Evolutionary conservation across 345 rosid species (phyloP), one percentile per base, ranked within the genome.

Genomic region (Durio zibethinus): DNA sequence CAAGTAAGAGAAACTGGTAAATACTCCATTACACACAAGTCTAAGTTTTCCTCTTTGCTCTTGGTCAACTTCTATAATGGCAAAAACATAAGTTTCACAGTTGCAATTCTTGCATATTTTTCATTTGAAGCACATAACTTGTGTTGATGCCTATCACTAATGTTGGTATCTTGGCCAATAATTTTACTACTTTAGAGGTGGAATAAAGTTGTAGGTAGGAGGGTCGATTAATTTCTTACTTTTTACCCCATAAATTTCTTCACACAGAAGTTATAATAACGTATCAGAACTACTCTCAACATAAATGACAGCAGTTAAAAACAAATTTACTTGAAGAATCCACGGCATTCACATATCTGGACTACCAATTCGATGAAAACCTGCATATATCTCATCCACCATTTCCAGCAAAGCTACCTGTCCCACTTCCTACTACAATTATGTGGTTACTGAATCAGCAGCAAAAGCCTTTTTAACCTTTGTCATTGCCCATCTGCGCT

Each of bases 1-100:
- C 18, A 82, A 86, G 80, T 80, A 78, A 67, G n/a, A 60, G 43
- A 29, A 73, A 67, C 35, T 42, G 56, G 66, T 3, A 59, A 59
- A 11, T 2, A 29, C 12, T 60, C 14, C 50, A 2, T 12, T 0
- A 18, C 50, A 10, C 0, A 45, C 4, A 12, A 45, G 50, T 0
- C 50, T 3, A 45, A 45, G 50, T 12, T 45, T 45, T 12, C 5
- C 16, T 2, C 16, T 45, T 45, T 12, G 1, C 16, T 2, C 16
- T 45, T 43, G 5, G 3, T 60, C 31, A 45, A 47, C n/a, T 50
- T 50, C 12, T n/a, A 3, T 56, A 56, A 23, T 54, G 4, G 31
- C 54, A 50, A 5, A 5, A 16, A 50, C 20, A 16, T 16, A 16
- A 50, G 18, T 47, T 47, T 47, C 52, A 47, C 52, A 10, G 11